phyloP scores from a whole-genome alignment of 768 basidiomycete genomes.

The Cystobasidium ongulense region DNA sequence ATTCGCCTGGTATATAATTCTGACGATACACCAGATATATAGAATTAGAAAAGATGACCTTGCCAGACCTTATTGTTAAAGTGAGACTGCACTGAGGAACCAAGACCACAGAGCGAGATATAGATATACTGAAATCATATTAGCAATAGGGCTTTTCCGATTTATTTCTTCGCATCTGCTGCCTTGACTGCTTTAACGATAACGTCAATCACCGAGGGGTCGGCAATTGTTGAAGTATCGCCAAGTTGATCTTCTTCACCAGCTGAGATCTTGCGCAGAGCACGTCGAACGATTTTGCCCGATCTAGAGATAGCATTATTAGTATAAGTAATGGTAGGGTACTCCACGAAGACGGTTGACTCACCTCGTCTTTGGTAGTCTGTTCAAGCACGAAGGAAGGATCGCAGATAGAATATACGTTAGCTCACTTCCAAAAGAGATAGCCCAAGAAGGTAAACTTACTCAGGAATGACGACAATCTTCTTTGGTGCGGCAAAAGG shows the following conservation, averaged over 20 bases:
- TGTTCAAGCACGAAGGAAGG: conserved; percentile 55
- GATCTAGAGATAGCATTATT: neutral
- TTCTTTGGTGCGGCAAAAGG: conserved; percentile 97
- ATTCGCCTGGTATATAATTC: no score
- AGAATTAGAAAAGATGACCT: no score
- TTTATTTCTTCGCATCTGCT: neutral
- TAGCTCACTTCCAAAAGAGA: neutral
- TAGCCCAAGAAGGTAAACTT: neutral
- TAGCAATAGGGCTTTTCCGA: no score
- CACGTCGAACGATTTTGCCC: conserved; percentile 76
- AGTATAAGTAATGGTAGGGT: neutral
- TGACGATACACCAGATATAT: no score
- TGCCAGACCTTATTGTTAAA: no score
- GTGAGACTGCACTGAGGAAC: no score
- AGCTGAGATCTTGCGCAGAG: conserved; percentile 91
- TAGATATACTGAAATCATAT: no score
- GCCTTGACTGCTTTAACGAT: conserved; percentile 46
- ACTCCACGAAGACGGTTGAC: conserved; percentile 41
- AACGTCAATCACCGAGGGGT: conserved; percentile 72
- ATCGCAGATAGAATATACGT: conserved; percentile 18
- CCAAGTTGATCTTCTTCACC: conserved; percentile 93
- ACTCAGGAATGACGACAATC: conserved; percentile 57
- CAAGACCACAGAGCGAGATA: no score
- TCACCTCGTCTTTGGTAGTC: conserved; percentile 89
- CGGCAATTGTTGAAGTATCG: conserved; percentile 85